Base-by-base conservation (phyloP, 495 filamentous ascomycete genomes). In the Tuber borchii region DNA sequence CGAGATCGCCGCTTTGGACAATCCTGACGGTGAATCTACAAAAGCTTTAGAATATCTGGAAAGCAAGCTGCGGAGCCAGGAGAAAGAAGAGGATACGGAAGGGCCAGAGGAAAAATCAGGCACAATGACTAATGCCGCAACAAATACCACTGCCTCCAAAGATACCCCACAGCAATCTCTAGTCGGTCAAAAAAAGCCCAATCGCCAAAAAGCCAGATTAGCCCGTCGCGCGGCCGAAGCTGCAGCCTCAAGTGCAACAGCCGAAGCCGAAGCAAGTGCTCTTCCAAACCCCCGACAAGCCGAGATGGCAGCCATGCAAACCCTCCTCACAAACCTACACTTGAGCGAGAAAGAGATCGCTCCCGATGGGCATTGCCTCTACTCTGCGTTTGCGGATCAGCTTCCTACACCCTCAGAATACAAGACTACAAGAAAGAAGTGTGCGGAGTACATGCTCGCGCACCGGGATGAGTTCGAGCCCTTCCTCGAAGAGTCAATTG, bases 351-450 rank as follows among this genome's bases (percentile, higher is more conserved):
- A 92, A 73, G 89, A 92, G 74, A 93, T 98, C 42, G 88, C 87
- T 26, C 93, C 95, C 1, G 95, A 99, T 82, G 95, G 95, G 0
- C 95, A 99, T 82, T 99, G 95, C 83, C 86, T 99, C n/a, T 99
- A 97, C 85, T 90, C 93, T 10, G 94, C 96, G 2, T 87, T 99
- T 68, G 94, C 95, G 61, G 92, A 94, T 82, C 94, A 97, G 84
- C 80, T 84, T 2, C 73, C 87, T 0, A 74, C 79, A 74, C n/a
- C 84, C 80, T 40, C 81, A 71, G 71, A 83, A 79, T 92, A 92
- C 78, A 88, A 84, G 74, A 70, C 80, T 8, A 88, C 92, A 34
- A 82, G 91, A 20, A 78, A 83, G 71, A 84, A 80, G 14, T 91
- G 91, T 68, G 90, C 90, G 16, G 85, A 83, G 22, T 90, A 88